Evolutionary conservation across 495 filamentous ascomycete species (phyloP), one percentile per base, ranked within the genome.

Genomic region (Talaromyces wortmannii): DNA sequence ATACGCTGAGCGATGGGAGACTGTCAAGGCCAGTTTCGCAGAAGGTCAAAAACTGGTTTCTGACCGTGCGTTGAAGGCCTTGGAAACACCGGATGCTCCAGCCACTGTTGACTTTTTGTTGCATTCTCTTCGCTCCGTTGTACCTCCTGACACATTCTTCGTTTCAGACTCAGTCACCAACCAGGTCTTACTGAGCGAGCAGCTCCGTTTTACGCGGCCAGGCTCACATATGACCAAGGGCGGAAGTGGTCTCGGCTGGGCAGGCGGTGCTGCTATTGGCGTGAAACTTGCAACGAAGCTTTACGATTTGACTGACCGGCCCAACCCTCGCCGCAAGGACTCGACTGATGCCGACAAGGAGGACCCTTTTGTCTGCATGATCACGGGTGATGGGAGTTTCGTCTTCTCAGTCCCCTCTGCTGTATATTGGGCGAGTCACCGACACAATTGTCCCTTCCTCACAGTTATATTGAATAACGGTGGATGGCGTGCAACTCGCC

Each of bases 381-480:
- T 70, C 15, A 58, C 51, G 7, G 67, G 67, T 10, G 67, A 70
- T 45, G 67, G 67, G 6, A 63, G 59, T 18, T 70, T 59, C 31
- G 55, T 70, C 7, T 70, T 66, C 53, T 57, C 57, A 10, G 56
- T 65, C 13, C 65, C 65, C 15, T 59, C 53, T 7, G 59, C 57
- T 10, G 67, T 61, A 16, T 66, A 66, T 48, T 70, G 65, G 67
- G 61, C 61, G 12, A 57, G 57, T 13, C 56, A 63, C 17, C 58
- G 62, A 17, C 60, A 68, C 46, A 49, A 62, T 11, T 59, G 55
- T 31, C 65, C 65, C 13, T 59, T 68, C 40, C 42, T 70, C 31
- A 70, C 67, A 11, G 52, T 68, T 15, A 59, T 68, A 16, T 40
- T 67, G 50, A 70, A 70, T 47, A 68, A 70, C 40, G 59, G 60